Evolutionary conservation across 768 basidiomycete genomes (phyloP), one percentile per base, ranked within the genome.

Genomic region (Lentinus tigrinus): DNA sequence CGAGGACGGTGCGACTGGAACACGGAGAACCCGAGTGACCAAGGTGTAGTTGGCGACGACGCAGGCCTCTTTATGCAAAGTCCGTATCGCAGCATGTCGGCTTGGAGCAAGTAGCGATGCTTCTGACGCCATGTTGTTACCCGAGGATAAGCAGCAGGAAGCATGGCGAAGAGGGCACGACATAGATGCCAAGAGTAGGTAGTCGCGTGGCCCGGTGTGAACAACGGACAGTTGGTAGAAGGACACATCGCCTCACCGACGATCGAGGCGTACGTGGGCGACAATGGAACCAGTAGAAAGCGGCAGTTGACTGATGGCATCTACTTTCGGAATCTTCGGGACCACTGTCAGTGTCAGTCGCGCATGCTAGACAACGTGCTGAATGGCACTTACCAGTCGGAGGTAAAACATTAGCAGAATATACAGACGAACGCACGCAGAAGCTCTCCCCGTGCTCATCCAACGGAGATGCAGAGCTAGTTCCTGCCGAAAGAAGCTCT

Each of bases 11-110:
- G 52, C 40, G 50, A 36, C 39, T 50, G 42, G 59, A 48, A 38
- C 50, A 48, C 59, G 50, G 43, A 34, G 43, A 43, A 56, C 54
- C 52, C 38, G 34, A 44, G 49, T 47, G 59, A 61, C 59, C 46
- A 44, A 48, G 9, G 43, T 40, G 28, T 31, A 4, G 23, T 14
- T 16, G 28, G 19, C 31, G 17, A 14, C 16, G 13, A 7, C 11
- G 19, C 17, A 14, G 27, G 5, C 40, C 23, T 38, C 31, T 61
- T 52, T 61, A 61, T 52, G 47, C 23, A 6, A 8, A 27, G 46
- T 27, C 3, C 26, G 43, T n/a, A 40, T 17, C 13, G 42, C 8
- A 26, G 1, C 31, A 11, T 31, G 31, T 31, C 31, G 31, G 3
- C 31, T 31, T 3, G 1, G 31, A 31, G 31, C 21, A 31, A 13